Base-by-base conservation (phyloP, 1,284 basidiomycete genomes). In the Malassezia globosa region DNA sequence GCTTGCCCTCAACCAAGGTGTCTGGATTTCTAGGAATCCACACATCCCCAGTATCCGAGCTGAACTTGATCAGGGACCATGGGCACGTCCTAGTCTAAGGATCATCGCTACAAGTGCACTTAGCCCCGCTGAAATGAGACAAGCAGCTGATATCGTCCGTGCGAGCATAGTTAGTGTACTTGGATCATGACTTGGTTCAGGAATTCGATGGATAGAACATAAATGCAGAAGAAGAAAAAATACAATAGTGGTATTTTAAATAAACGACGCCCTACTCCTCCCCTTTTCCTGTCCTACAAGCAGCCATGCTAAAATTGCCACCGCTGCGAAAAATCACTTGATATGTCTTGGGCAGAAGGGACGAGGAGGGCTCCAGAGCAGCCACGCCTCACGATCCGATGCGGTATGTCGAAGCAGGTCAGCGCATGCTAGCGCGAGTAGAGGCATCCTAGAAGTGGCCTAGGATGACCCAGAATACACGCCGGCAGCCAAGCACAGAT, bases 401-500 rank as follows among this genome's bases (percentile, higher is more conserved):
- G n/a, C n/a, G n/a, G n/a, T n/a, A n/a, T n/a, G n/a, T n/a, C n/a
- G n/a, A n/a, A n/a, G n/a, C n/a, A n/a, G n/a, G n/a, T n/a, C n/a
- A n/a, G n/a, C n/a, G n/a, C n/a, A n/a, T n/a, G n/a, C n/a, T n/a
- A n/a, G n/a, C n/a, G n/a, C n/a, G n/a, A n/a, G n/a, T n/a, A n/a
- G n/a, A n/a, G n/a, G n/a, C n/a, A n/a, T n/a, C n/a, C n/a, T n/a
- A n/a, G n/a, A n/a, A n/a, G n/a, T n/a, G n/a, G n/a, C 16, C 38
- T 48, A 59, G 27, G 52, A 33, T n/a, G 41, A 41, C 25, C 22
- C 58, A 31, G 59, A 50, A 35, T 63, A 65, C 23, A 70, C 68
- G 4, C 92, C 92, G 7, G 85, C 84, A 18, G 85, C 86, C 54
- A 97, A 75, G 72, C 88, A 92, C 31, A 97, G 77, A 73, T 97